Evolutionary conservation across 2,329 filamentous ascomycete species (phyloP), one percentile per base, ranked within the genome.

Genomic region (Curvularia spicifera): DNA sequence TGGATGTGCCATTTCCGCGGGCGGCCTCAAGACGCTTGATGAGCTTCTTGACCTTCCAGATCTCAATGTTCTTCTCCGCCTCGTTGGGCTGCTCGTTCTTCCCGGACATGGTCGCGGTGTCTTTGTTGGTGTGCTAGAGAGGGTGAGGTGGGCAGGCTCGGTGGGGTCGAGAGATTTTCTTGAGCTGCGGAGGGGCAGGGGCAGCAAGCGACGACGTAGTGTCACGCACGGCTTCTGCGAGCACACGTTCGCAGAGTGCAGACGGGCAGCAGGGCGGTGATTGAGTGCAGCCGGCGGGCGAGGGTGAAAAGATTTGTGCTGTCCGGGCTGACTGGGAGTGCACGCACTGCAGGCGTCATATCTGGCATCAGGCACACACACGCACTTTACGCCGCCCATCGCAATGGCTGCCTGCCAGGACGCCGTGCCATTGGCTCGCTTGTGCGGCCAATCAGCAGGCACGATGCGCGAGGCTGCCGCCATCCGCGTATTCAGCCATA

Each of bases 31-130:
- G 91, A 74, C 95, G 91, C 83, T 98, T 99, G 83, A 99, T 97
- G 77, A 99, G 85, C 85, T 99, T 99, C 87, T 99, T 99, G 77
- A 99, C 93, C 89, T 99, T 97, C 91, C 90, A 93, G 83, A 90
- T 90, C 80, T 90, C 87, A 68, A 90, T 89, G 81, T 98, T 99
- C 87, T 98, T 98, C 87, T 99, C 95, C 71, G 94, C 94, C 82
- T 98, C 95, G 82, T 89, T 93, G 78, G 87, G 87, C 82, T 91
- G 88, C 57, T 69, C 72, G 56, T 72, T 66, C 61, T 71, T 70
- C 40, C 56, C 56, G 65, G 72, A 70, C 73, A 76, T 76, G 72
- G 66, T 66, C 65, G 72, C 65, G 65, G 67, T 59, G 62, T 37
- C 54, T 46, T 29, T 12, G 44, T 20, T 53, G 60, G 46, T 40